These are phyloP conservation scores for Chernovozyma aurita DNA, from an alignment of 1,139 yeast genomes.

Conservation along the genomic window DNA sequence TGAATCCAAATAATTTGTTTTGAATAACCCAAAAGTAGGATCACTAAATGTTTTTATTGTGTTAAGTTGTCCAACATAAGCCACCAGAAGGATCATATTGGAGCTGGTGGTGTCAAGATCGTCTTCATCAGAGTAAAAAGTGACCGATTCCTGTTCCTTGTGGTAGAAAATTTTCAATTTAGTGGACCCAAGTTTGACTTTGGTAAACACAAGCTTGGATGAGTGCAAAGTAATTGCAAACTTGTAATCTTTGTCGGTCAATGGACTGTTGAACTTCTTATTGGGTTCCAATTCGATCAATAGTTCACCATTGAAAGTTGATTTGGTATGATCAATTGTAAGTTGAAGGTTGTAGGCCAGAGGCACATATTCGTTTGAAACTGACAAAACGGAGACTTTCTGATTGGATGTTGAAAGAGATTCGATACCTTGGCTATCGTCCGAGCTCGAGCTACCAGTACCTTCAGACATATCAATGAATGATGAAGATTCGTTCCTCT, in stretches of 20 bases:
- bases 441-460: too few species aligned
- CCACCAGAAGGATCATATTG: background rate
- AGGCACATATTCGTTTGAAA: constrained; percentile 37
- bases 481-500: too few species aligned
- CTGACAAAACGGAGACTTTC: constrained; percentile 12
- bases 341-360: constrained; percentile 38
- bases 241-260: constrained; percentile 19
- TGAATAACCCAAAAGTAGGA: constrained; percentile 61
- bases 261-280: constrained; percentile 20
- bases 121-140: constrained; percentile 7
- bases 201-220: constrained; percentile 23
- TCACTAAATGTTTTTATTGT: constrained; percentile 54
- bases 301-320: constrained; percentile 51
- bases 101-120: background rate
- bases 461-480: too few species aligned
- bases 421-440: too few species aligned
- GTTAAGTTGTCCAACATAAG: constrained; percentile 53
- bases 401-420: too few species aligned
- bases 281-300: constrained; percentile 28
- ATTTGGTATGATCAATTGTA: constrained; percentile 43
- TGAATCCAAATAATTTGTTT: constrained; percentile 55
- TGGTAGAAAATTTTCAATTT: constrained; percentile 29
- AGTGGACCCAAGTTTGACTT: constrained; percentile 16
- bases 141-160: constrained; percentile 32
- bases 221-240: constrained; percentile 24